Conservation (phyloP, 2,329 filamentous ascomycete species). For the Fusarium sp. region DNA sequence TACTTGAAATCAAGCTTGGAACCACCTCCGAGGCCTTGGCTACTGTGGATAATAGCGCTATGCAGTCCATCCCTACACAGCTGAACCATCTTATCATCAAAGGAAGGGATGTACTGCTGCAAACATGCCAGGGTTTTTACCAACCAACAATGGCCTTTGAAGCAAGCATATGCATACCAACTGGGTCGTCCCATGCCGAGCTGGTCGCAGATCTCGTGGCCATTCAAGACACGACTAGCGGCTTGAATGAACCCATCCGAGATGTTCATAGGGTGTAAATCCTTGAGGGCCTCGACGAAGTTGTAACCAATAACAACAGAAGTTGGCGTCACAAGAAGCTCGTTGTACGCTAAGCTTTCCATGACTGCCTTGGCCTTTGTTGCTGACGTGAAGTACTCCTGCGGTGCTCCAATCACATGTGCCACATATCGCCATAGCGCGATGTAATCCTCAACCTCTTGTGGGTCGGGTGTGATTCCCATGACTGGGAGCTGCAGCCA, state of each 20-base stretch:
- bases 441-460: constrained; percentile 73
- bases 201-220: constrained; percentile 54
- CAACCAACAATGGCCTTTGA: constrained; percentile 52
- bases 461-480: constrained; percentile 68
- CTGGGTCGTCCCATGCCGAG: constrained; percentile 53
- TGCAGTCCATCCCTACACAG: constrained; percentile 48
- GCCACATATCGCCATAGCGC: constrained; percentile 63
- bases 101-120: constrained; percentile 43
- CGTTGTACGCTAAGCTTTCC: constrained; percentile 53
- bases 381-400: constrained; percentile 45
- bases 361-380: constrained; percentile 50
- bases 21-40: constrained; percentile 44
- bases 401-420: constrained; percentile 50
- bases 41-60: constrained; percentile 48
- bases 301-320: constrained; percentile 55
- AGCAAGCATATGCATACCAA: constrained; percentile 48
- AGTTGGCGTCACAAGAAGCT: constrained; percentile 52
- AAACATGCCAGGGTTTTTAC: constrained; percentile 46
- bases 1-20: constrained; percentile 54
- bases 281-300: constrained; percentile 55
- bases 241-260: constrained; percentile 45
- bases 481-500: constrained; percentile 73
- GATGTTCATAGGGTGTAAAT: constrained; percentile 54
- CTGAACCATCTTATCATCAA: constrained; percentile 46
- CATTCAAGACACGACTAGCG: constrained; percentile 55